phyloP scores from a whole-genome alignment of 345 rosid species.

The Hevea brasiliensis region DNA sequence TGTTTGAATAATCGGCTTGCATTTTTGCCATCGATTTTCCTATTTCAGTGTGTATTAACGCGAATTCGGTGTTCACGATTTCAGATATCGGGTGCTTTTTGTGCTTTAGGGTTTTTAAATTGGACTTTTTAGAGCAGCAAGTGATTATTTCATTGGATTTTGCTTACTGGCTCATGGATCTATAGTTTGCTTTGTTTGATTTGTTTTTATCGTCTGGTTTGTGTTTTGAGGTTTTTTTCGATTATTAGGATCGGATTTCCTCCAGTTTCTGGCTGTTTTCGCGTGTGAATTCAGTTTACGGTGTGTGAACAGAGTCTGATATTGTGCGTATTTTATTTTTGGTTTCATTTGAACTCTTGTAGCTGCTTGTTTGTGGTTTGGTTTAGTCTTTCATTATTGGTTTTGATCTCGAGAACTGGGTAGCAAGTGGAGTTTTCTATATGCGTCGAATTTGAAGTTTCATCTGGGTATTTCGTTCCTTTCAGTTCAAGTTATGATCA shows the following conservation, averaged over 20 bases:
- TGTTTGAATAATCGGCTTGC: constrained; percentile 26
- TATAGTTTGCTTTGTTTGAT: constrained; percentile 39
- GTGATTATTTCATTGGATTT: constrained; percentile 35
- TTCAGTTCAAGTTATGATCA: background rate
- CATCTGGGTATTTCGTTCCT: background rate
- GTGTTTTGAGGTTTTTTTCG: constrained; percentile 15
- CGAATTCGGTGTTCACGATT: constrained; percentile 30
- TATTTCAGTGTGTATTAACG: constrained; percentile 10
- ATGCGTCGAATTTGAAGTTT: background rate
- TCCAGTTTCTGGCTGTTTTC: constrained; percentile 2
- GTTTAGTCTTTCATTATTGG: background rate
- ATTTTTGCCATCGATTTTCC: constrained; percentile 26
- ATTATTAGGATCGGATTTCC: constrained; percentile 12
- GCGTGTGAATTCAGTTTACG: constrained; percentile 12
- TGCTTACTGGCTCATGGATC: constrained; percentile 49
- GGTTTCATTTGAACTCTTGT: constrained; percentile 23
- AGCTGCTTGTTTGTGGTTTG: constrained; percentile 6
- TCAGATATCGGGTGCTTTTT: constrained; percentile 22
- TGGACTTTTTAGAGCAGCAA: constrained; percentile 38
- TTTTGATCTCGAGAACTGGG: constrained; percentile 4
- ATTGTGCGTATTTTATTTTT: constrained; percentile 3
- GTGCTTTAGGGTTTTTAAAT: constrained; percentile 36
- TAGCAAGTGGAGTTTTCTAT: background rate
- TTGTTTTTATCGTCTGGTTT: constrained; percentile 15
- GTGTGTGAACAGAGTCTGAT: constrained; percentile 3